phyloP scores from a whole-genome alignment of 2,329 filamentous ascomycete species.

The Coleophoma crateriformis region DNA sequence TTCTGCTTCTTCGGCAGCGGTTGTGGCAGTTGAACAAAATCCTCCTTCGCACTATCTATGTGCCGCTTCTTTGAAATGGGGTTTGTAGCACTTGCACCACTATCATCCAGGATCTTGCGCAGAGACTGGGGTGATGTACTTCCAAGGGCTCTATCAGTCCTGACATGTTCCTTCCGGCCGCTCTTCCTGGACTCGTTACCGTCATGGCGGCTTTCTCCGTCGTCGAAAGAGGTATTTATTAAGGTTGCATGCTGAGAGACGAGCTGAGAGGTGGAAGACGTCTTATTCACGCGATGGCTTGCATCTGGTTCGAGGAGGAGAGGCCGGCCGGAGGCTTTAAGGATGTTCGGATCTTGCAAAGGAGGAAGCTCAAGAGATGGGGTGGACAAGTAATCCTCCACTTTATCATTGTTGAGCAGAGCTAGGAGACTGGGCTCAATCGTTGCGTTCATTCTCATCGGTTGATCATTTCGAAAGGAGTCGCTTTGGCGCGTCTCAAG shows the following conservation, averaged over 20 bases:
- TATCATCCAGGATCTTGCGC: slow-evolving; percentile 26
- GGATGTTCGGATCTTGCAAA: slow-evolving; percentile 41
- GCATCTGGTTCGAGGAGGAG: slow-evolving; percentile 47
- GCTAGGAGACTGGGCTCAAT: slow-evolving; percentile 65
- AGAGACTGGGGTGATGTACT: slow-evolving; percentile 26
- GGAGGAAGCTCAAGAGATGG: slow-evolving; percentile 48
- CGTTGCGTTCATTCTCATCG: slow-evolving; percentile 32
- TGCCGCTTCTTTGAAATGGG: slow-evolving; percentile 47
- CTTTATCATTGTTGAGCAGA: slow-evolving; percentile 52
- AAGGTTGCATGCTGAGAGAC: slow-evolving; percentile 11
- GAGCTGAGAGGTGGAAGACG: slow-evolving; percentile 8
- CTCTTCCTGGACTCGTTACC: slow-evolving; percentile 8
- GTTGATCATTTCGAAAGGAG: slow-evolving; percentile 3
- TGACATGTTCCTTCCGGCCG: slow-evolving; percentile 2
- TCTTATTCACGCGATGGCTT: slow-evolving; percentile 20
- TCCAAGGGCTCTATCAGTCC: slow-evolving; percentile 19
- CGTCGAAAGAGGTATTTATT: slow-evolving; percentile 7
- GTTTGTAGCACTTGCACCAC: slow-evolving; percentile 17
- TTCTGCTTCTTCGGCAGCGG: slow-evolving; percentile 60
- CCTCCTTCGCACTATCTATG: slow-evolving; percentile 46
- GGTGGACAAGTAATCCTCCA: slow-evolving; percentile 21
- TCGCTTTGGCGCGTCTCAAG: too few relatives aligned
- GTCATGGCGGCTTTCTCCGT: slow-evolving; percentile 25
- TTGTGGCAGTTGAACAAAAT: slow-evolving; percentile 59
- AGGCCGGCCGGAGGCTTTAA: slow-evolving; percentile 34